A percentile compares a stretch with the other conserved stretches of the same genome.
These are phyloP conservation scores for Volvariella volvacea DNA, from an alignment of 1,284 basidiomycete genomes.

Conservation along the genomic window DNA sequence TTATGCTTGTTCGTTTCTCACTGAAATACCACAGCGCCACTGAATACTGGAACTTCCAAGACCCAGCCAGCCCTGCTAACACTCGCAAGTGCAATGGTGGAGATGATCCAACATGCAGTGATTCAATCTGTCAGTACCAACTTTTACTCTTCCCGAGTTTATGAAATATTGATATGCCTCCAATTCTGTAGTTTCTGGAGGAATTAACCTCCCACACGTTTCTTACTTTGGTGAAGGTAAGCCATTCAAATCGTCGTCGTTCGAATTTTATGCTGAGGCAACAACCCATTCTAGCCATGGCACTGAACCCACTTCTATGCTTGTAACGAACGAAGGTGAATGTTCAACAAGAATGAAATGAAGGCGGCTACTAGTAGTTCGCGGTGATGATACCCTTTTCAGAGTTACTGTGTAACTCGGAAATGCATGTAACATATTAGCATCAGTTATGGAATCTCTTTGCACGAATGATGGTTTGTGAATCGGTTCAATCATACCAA, in stretches of 20 bases:
- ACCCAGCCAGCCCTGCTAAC: conserved; percentile 27
- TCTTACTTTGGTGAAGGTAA: conserved; percentile 35
- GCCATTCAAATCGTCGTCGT: not conserved
- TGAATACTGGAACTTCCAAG: conserved; percentile 39
- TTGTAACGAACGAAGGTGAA: too few relatives aligned
- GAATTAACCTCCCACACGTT: conserved; percentile 33
- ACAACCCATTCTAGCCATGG: conserved; percentile 15
- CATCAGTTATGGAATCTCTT: too few relatives aligned
- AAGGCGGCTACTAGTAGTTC: too few relatives aligned
- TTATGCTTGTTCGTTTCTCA: too few relatives aligned
- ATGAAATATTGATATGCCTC: not conserved
- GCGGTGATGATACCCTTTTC: too few relatives aligned
- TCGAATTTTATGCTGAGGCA: not conserved
- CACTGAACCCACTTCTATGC: conserved; percentile 16
- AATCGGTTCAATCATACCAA: too few relatives aligned
- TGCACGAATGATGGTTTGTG: too few relatives aligned
- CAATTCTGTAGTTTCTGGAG: conserved; percentile 26
- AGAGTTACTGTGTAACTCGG: too few relatives aligned
- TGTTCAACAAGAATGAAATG: too few relatives aligned
- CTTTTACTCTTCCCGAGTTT: not conserved
- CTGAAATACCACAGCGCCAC: too few relatives aligned
- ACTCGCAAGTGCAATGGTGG: conserved; percentile 28
- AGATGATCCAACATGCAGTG: conserved; percentile 35
- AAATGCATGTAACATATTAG: too few relatives aligned
- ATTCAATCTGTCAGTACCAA: conserved; percentile 29